Base-by-base conservation (phyloP, 257 asterid genomes). In the Jasminum sambac region DNA sequence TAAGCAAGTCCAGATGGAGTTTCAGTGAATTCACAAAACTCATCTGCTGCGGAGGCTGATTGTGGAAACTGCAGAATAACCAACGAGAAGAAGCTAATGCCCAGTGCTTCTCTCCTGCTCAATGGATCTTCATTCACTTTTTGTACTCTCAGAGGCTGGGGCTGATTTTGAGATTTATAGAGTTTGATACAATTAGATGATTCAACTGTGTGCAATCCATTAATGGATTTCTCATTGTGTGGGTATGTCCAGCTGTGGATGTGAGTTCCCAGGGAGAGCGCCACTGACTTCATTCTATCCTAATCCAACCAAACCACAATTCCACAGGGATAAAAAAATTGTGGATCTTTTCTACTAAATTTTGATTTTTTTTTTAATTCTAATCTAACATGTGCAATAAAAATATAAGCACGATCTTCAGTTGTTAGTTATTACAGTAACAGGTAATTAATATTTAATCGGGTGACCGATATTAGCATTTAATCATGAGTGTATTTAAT, bases 1-100 rank as follows among this genome's bases (percentile, higher is more conserved):
- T 74, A 83, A 21, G 75, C 79, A 36, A 83, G 83, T n/a, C 87
- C 87, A 2, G 87, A 83, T 34, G 81, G 79, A 17, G 79, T 64
- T 34, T 52, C 69, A 0, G 76, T 72, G 72, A 83, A 78, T 40
- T 77, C 79, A 62, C 82, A 10, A 26, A 74, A 44, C 41, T 55
- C 73, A 21, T 72, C 75, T 4, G 76, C 83, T 44, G 60, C 72
- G n/a, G n/a, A n/a, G n/a, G 70, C 66, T 36, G 71, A 38, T 11
- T 23, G 62, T 6, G 70, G 76, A 10, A n/a, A 44, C 61, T 63
- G 68, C 0, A 70, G 8, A n/a, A 70, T 21, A 57, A 66, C 30
- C 17, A 74, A n/a, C n/a, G n/a, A 72, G 13, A 68, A 37, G 17
- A 80, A 10, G 2, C 85, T 83, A 11, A 69, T 37, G 36, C 78